These are phyloP conservation scores for Leptomonas pyrrhocoris DNA, from an alignment of 208 protist genomes.

Conservation along the genomic window DNA sequence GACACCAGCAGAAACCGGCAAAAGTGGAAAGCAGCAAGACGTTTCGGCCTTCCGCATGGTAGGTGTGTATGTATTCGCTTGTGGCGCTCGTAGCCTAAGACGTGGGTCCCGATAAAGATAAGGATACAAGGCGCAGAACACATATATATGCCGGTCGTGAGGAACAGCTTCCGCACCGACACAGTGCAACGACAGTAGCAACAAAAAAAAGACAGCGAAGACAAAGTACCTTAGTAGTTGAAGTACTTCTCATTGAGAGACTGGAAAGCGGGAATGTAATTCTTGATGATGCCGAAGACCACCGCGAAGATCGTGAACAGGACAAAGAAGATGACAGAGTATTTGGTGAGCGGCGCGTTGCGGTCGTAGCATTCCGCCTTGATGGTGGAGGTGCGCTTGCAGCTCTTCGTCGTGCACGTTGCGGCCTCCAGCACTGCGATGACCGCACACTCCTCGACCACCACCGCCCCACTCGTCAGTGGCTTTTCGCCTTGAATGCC, in stretches of 20 bases:
- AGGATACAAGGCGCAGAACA: not conserved
- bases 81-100: not conserved
- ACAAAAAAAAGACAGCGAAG: not conserved
- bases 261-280: conserved; percentile 78
- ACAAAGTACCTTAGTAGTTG: conserved; percentile 45
- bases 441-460: conserved; percentile 68
- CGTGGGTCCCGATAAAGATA: not conserved
- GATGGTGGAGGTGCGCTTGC: conserved; percentile 72
- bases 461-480: conserved; percentile 23
- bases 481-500: conserved; percentile 55
- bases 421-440: conserved; percentile 73
- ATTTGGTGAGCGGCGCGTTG: conserved; percentile 70
- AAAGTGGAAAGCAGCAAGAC: too few species aligned
- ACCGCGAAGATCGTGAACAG: conserved; percentile 52
- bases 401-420: conserved; percentile 55
- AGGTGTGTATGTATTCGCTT: too few species aligned
- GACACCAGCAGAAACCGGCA: too few species aligned
- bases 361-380: conserved; percentile 81
- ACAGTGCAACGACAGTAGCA: not conserved
- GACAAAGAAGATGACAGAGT: conserved; percentile 73
- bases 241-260: conserved; percentile 75
- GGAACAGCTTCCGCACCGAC: conserved; percentile 6
- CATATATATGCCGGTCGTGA: not conserved
- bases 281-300: conserved; percentile 76
- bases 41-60: too few species aligned